Percentiles rank a stretch among this genome's conserved stretches.
Evolutionary conservation across 192 early-diverging fungal species (phyloP).

Genomic region (Gryganskiella cystojenkinii): DNA sequence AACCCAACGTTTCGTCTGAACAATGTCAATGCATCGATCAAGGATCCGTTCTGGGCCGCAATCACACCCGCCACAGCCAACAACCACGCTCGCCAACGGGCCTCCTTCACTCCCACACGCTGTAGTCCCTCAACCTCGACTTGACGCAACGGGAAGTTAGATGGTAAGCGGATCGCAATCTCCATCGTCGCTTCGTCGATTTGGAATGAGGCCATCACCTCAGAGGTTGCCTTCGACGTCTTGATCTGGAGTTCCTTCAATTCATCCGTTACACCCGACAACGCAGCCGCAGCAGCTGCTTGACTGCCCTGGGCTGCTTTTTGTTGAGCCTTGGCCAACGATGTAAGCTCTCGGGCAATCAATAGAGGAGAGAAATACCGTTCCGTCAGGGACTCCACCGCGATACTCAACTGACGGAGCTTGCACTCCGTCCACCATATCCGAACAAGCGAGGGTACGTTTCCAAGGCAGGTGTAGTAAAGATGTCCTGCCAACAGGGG

Average conservation of each 20-base stretch:
- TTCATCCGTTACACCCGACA: constrained; percentile 44
- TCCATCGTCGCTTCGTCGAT: constrained; percentile 85
- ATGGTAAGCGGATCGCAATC: constrained; percentile 75
- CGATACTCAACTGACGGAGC: constrained; percentile 75
- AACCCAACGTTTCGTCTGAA: constrained; percentile 88
- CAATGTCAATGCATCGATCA: constrained; percentile 82
- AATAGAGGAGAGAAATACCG: constrained; percentile 73
- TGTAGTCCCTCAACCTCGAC: constrained; percentile 75
- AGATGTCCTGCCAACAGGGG: constrained; percentile 78
- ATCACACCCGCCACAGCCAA: constrained; percentile 65
- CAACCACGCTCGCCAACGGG: constrained; percentile 62
- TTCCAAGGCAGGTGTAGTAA: constrained; percentile 70
- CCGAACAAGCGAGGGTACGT: constrained; percentile 76
- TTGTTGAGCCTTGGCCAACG: constrained; percentile 53
- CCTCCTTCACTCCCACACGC: constrained; percentile 75
- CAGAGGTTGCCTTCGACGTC: constrained; percentile 67
- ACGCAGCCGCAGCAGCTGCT: constrained; percentile 34
- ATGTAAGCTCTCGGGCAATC: constrained; percentile 69
- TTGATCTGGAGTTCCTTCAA: constrained; percentile 68
- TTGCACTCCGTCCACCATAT: constrained; percentile 88
- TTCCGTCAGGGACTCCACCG: constrained; percentile 82
- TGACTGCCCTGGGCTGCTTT: constrained; percentile 56
- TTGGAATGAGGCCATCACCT: constrained; percentile 76
- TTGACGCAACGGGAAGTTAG: constrained; percentile 75
- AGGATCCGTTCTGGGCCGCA: constrained; percentile 78